Evolutionary conservation across 2,329 filamentous ascomycete species (phyloP).

Genomic region (Pseudocercospora crystallina): DNA sequence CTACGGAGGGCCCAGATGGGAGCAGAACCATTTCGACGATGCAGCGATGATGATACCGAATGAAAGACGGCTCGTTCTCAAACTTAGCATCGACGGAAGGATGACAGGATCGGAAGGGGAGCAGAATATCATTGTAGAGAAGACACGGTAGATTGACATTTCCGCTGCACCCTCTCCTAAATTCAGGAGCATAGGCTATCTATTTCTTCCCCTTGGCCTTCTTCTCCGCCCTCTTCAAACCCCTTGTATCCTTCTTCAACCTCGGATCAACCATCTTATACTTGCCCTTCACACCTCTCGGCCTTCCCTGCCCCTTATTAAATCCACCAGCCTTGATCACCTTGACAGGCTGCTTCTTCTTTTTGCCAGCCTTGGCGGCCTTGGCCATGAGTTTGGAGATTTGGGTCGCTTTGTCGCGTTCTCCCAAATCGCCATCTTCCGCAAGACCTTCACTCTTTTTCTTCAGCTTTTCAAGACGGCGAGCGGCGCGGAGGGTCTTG

Average conservation of each 20-base stretch:
- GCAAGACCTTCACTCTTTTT: conserved; percentile 93
- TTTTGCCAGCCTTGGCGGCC: conserved; percentile 70
- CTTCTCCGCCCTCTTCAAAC: conserved; percentile 77
- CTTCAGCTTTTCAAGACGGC: conserved; percentile 87
- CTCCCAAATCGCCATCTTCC: conserved; percentile 70
- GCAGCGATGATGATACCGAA: too few relatives aligned
- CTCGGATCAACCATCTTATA: conserved; percentile 96
- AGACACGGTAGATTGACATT: too few relatives aligned
- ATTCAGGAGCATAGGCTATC: neutral
- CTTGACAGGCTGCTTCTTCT: conserved; percentile 77
- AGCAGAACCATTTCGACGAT: too few relatives aligned
- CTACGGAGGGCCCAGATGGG: too few relatives aligned
- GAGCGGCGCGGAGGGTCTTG: conserved; percentile 94
- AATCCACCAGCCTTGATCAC: conserved; percentile 83
- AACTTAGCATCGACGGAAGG: too few relatives aligned
- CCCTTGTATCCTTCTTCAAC: conserved; percentile 94
- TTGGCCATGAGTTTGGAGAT: conserved; percentile 80
- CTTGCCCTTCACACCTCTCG: conserved; percentile 87
- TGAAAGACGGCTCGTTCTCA: too few relatives aligned
- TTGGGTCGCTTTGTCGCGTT: conserved; percentile 89
- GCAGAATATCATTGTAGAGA: too few relatives aligned
- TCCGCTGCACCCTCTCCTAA: too few relatives aligned
- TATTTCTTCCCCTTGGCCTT: conserved; percentile 44
- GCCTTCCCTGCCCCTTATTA: conserved; percentile 84
- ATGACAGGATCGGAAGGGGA: too few relatives aligned